Conservation (phyloP, 1,139 yeast genomes). For the Pichia sp. region DNA sequence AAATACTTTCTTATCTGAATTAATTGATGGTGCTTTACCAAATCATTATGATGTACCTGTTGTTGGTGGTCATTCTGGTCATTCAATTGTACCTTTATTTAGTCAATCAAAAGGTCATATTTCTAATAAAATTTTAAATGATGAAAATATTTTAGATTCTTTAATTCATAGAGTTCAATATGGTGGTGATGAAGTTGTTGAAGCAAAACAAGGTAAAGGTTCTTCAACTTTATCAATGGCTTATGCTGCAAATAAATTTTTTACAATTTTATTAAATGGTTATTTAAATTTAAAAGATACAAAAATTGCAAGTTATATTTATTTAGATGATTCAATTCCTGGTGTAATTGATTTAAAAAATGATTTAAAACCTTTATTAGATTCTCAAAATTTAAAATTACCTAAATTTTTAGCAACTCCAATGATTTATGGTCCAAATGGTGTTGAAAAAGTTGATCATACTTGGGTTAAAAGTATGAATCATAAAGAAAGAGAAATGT, state of each 20-base stretch:
- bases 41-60: slow-evolving; percentile 63
- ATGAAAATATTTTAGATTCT: slow-evolving; percentile 50
- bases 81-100: slow-evolving; percentile 84
- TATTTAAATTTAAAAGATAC: slow-evolving; percentile 10
- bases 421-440: slow-evolving; percentile 51
- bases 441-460: slow-evolving; percentile 50
- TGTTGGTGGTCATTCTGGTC: slow-evolving; percentile 96
- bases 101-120: slow-evolving; percentile 39
- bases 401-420: slow-evolving; percentile 48
- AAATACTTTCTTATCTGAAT: slow-evolving; percentile 65
- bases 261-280: slow-evolving; percentile 46
- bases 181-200: slow-evolving; percentile 96
- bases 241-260: slow-evolving; percentile 82
- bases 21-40: slow-evolving; percentile 20
- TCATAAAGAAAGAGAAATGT: slow-evolving; percentile 52
- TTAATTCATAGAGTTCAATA: slow-evolving; percentile 85
- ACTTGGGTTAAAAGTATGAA: slow-evolving; percentile 46
- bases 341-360: slow-evolving; percentile 33
- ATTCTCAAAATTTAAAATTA: slow-evolving; percentile 34
- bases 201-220: slow-evolving; percentile 92
- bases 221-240: slow-evolving; percentile 97
- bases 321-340: slow-evolving; percentile 40
- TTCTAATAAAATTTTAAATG: slow-evolving; percentile 41
- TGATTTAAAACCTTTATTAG: slow-evolving; percentile 28
- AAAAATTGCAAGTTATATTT: slow-evolving; percentile 49